These are phyloP conservation scores for Leishmania aethiopica DNA, from an alignment of 208 protist species.

Conservation along the genomic window DNA sequence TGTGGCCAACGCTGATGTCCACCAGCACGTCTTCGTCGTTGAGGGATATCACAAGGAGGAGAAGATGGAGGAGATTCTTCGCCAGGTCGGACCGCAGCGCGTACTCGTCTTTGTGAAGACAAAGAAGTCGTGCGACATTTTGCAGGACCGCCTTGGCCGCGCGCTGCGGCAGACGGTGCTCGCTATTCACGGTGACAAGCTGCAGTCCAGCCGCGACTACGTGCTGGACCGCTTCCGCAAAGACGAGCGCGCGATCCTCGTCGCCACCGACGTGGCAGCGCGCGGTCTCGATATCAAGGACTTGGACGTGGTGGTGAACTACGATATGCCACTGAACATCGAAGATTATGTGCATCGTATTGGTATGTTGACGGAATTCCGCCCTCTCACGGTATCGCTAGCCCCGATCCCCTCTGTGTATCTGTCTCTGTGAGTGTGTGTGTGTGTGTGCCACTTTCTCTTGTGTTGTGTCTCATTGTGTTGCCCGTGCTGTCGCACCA, in stretches of 20 bases:
- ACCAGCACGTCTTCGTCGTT: slow-evolving; percentile 80
- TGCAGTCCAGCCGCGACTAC: slow-evolving; percentile 91
- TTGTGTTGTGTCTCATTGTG: not conserved
- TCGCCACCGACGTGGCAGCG: slow-evolving; percentile 94
- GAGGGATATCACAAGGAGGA: slow-evolving; percentile 78
- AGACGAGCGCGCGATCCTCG: slow-evolving; percentile 65
- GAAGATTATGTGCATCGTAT: slow-evolving; percentile 99
- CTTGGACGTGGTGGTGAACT: slow-evolving; percentile 99
- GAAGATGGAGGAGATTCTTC: slow-evolving; percentile 77
- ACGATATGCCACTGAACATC: slow-evolving; percentile 99
- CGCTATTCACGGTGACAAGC: slow-evolving; percentile 93
- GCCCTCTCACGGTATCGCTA: slow-evolving; percentile 11
- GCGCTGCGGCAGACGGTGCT: slow-evolving; percentile 67
- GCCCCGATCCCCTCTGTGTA: slow-evolving; percentile 10
- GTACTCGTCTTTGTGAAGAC: slow-evolving; percentile 93
- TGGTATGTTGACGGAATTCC: slow-evolving; percentile 84
- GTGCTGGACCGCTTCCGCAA: slow-evolving; percentile 87
- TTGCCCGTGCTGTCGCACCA: not conserved
- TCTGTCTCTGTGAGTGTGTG: not conserved
- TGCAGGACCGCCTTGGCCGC: slow-evolving; percentile 70
- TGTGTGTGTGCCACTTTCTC: not conserved
- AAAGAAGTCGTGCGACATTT: slow-evolving; percentile 79
- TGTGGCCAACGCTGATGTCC: slow-evolving; percentile 81
- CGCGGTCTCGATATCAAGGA: slow-evolving; percentile 98
- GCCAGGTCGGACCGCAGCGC: slow-evolving; percentile 57